These are phyloP conservation scores for Draba incana DNA, from an alignment of 345 rosid genomes.

Conservation along the genomic window DNA sequence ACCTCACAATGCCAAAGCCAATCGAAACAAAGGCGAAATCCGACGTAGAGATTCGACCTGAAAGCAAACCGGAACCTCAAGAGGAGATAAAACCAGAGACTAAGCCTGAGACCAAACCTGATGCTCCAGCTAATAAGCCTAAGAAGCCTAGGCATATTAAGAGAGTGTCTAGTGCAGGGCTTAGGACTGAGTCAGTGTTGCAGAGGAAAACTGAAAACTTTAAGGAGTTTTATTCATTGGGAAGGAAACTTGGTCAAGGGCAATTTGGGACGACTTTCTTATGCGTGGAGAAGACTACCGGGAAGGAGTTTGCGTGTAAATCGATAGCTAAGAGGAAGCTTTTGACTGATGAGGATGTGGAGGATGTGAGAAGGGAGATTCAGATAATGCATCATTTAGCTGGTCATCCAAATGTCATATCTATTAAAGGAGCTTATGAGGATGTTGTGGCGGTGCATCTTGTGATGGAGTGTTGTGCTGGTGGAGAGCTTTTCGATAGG, in stretches of 20 bases:
- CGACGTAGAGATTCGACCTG: slow-evolving; percentile 17
- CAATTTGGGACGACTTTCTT: slow-evolving; percentile 86
- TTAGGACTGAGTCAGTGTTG: slow-evolving; percentile 70
- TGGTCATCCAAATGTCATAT: slow-evolving; percentile 80
- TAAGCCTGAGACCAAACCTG: slow-evolving; percentile 30
- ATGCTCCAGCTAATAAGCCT: slow-evolving; percentile 42
- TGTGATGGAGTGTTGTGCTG: slow-evolving; percentile 87
- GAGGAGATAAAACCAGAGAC: slow-evolving; percentile 25
- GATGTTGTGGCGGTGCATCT: slow-evolving; percentile 84
- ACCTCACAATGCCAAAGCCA: slow-evolving; percentile 51
- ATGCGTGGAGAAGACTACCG: slow-evolving; percentile 68
- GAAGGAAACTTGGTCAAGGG: slow-evolving; percentile 90
- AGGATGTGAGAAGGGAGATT: slow-evolving; percentile 86
- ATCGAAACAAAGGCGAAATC: slow-evolving; percentile 29
- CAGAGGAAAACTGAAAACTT: slow-evolving; percentile 72
- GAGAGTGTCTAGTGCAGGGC: slow-evolving; percentile 77
- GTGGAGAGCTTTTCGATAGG: slow-evolving; percentile 93
- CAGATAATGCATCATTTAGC: slow-evolving; percentile 93
- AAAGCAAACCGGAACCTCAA: slow-evolving; percentile 20
- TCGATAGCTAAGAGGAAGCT: slow-evolving; percentile 90
- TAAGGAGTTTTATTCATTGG: slow-evolving; percentile 66
- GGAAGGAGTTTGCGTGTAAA: slow-evolving; percentile 78
- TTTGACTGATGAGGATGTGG: slow-evolving; percentile 76
- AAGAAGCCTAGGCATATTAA: slow-evolving; percentile 62
- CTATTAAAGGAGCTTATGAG: slow-evolving; percentile 80